These are phyloP conservation scores for Suhomyces kilbournensis DNA, from an alignment of 805 yeast species.

Conservation along the genomic window DNA sequence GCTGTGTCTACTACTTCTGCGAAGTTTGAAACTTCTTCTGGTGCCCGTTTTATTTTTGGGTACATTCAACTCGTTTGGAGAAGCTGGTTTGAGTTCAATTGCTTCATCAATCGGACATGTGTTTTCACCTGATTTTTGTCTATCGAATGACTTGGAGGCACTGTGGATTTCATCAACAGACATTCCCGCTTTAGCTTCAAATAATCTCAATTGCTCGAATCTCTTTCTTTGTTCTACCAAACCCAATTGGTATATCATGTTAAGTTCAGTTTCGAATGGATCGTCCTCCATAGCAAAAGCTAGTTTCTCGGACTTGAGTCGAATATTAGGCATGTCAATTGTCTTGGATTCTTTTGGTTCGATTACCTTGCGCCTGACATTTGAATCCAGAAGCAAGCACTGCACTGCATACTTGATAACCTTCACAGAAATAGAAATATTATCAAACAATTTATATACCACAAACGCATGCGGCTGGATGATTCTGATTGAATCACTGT, in stretches of 20 bases:
- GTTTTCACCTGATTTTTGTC: neutral
- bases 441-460: slow-evolving; percentile 38
- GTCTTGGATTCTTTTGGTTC: slow-evolving; percentile 31
- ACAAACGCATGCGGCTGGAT: slow-evolving; percentile 40
- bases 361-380: slow-evolving; percentile 17
- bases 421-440: slow-evolving; percentile 32
- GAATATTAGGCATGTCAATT: slow-evolving; percentile 26
- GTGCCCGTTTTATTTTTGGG: neutral
- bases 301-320: slow-evolving; percentile 23
- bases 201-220: slow-evolving; percentile 25
- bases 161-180: neutral
- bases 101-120: neutral
- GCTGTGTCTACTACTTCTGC: neutral
- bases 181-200: slow-evolving; percentile 14
- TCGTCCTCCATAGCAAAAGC: slow-evolving; percentile 42
- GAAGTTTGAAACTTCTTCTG: neutral
- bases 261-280: slow-evolving; percentile 40
- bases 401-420: slow-evolving; percentile 31
- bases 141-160: neutral
- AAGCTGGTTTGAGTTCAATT: neutral
- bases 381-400: slow-evolving; percentile 16
- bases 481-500: slow-evolving; percentile 26
- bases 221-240: slow-evolving; percentile 39
- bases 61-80: neutral
- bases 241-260: slow-evolving; percentile 43